Base-by-base conservation (phyloP, 1,284 basidiomycete species). In the Rhodotorula sp. region DNA sequence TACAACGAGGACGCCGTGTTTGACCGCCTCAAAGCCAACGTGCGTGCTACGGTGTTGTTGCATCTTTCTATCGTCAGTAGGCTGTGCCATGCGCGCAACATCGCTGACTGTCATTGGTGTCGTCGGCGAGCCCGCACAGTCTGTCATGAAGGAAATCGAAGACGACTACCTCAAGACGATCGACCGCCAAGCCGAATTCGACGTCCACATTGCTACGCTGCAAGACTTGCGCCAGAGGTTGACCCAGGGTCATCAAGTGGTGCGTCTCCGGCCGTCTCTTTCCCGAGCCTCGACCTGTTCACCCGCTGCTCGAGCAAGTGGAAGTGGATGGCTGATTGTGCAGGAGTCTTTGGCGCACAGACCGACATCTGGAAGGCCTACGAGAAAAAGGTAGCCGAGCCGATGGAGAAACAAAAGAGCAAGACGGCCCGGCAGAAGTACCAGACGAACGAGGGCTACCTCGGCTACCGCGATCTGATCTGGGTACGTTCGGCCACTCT, bases 171-270 rank as follows among this genome's bases (percentile, higher is more conserved):
- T 69, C 7, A 2, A 15, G 28, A 54, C 65, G 5, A 50, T 74
- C 43, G 70, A 72, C 52, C 59, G 65, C 21, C 2, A 56, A 4
- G 18, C 60, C 7, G 68, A 76, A 38, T 34, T 60, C 58, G 21
- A 56, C 6, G 67, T 71, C n/a, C 50, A 68, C 16, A n/a, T 28
- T 5, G 38, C 31, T 3, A 34, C 60, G 7, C 48, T 74, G 19
- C 60, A 56, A 52, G 68, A 68, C 38, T 54, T 72, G 21, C 59
- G 75, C 5, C 45, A 60, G 10, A 56, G 60, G 34, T 21, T 74
- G 12, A 38, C 55, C 19, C 66, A 69, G 54, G 66, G 68, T 4
- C 66, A 72, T 26, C 68, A 62, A 47, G 62, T 76, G n/a, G 75
- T 74, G 45, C 31, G 74, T 68, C 14, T 2, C 16, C 2, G 16